Base-by-base conservation (phyloP, 2,329 filamentous ascomycete species). In the Microsporum audouinii region DNA sequence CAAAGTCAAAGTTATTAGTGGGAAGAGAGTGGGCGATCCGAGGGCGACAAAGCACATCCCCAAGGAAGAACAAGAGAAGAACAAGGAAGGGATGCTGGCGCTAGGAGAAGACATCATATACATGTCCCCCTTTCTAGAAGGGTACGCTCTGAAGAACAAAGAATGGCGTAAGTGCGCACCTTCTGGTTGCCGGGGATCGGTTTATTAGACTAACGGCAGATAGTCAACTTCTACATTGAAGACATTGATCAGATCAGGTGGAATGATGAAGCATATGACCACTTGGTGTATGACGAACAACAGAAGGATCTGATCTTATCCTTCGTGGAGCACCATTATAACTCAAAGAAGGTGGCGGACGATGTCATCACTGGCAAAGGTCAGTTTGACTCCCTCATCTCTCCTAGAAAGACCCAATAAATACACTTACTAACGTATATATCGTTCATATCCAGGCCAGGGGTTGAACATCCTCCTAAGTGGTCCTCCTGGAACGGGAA, bases 231-330 rank as follows among this genome's bases (percentile, higher is more conserved):
- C 33, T 60, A 60, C 55, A 33, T 62, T 38, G 61, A 79, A 43
- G 74, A 79, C 57, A 71, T 79, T 62, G 66, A 70, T 43, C 72
- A 74, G 2, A 69, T 79, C 53, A 57, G 67, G 4, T 79, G 78
- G 78, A 79, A 80, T 64, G 72, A 75, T 61, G 66, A 73, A 5
- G 78, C 78, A 0, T 80, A 74, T 64, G 73, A 74, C 2, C 75
- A 79, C 49, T 71, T 80, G 3, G 78, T 80, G 2, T 78, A 78
- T 64, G 73, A 77, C 47, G 73, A 77, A 34, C 71, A 77, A 62
- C 76, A 78, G 39, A 80, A 80, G 65, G 76, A 79, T 36, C 64
- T 80, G 5, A 72, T 80, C 0, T 67, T 78, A 14, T 78, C 77
- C 1, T 79, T 79, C 66, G 78, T 80, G 2, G 75, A 79, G 62